These are phyloP conservation scores for Ganoderma sinense DNA, from an alignment of 1,284 basidiomycete species.

Conservation along the genomic window DNA sequence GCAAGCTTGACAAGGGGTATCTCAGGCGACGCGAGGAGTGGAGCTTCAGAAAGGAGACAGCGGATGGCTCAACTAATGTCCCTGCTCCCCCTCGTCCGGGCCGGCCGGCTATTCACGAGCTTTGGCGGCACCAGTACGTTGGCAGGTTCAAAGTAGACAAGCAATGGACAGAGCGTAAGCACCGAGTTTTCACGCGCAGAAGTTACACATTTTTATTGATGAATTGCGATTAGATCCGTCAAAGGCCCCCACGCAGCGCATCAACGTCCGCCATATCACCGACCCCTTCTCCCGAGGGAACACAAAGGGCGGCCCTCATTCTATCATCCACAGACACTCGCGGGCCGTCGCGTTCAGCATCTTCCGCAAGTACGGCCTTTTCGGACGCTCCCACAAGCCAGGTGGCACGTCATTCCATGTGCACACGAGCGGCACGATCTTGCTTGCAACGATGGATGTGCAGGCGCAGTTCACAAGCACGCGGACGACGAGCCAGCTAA, in stretches of 20 bases:
- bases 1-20: conserved; percentile 57
- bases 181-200: conserved; percentile 9
- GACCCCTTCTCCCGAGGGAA: conserved; percentile 53
- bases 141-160: conserved; percentile 71
- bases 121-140: conserved; percentile 72
- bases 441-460: conserved; percentile 74
- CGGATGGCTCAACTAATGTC: conserved; percentile 43
- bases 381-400: conserved; percentile 32
- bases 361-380: conserved; percentile 64
- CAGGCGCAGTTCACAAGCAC: conserved; percentile 82
- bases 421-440: conserved; percentile 55
- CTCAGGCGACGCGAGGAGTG: conserved; percentile 56
- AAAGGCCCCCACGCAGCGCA: conserved; percentile 70
- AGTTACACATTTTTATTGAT: conserved; percentile 6
- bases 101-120: conserved; percentile 60
- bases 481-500: conserved; percentile 73
- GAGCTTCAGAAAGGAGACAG: conserved; percentile 68
- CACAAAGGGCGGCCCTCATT: conserved; percentile 60
- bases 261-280: conserved; percentile 64
- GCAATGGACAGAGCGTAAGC: conserved; percentile 56
- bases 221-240: conserved; percentile 52
- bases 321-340: conserved; percentile 81
- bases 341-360: conserved; percentile 79
- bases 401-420: conserved; percentile 41
- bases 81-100: conserved; percentile 24